Evolutionary conservation across 2,329 filamentous ascomycete species (phyloP), one percentile per base, ranked within the genome.

Genomic region (Berkeleyomyces basicola): DNA sequence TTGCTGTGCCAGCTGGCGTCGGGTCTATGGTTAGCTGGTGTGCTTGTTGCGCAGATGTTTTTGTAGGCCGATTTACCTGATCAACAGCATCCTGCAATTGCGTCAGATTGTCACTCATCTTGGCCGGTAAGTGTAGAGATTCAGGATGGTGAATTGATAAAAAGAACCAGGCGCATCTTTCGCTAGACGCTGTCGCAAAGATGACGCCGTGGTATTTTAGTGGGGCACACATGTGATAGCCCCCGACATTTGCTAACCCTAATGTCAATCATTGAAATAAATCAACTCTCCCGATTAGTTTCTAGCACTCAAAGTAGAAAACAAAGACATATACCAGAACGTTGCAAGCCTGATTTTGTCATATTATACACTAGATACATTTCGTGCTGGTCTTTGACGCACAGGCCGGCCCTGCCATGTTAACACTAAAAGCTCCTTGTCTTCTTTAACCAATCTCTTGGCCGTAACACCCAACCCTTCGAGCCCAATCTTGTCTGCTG

Each of bases 61-160:
- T 53, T 16, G 23, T 14, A n/a, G 7, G 9, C 73, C 23, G 23
- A 23, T 23, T 42, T 75, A 88, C 88, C 79, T 90, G 84, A 70
- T 93, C 88, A 65, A 92, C 82, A 72, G 87, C 85, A 75, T 93
- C 88, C 74, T 95, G 89, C 64, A 93, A 78, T 72, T 93, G 88
- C 1, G 89, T 92, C 64, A 95, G 79, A 66, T 86, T 79, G 71
- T 95, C 89, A 37, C 81, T 80, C 84, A 90, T 90, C 5, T 66
- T 73, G 66, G n/a, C 9, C 55, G 31, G 23, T 46, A 55, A 47
- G 16, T 37, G 40, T 47, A 23, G 36, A 4, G 47, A 51, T 51
- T 23, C 9, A 23, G 3, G 3, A 51, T 31, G 33, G 10, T 31
- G n/a, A 7, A 14, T 16, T 23, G 47, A n/a, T 51, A n/a, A 14